Percentiles rank a stretch among this genome's conserved stretches.
Conservation (phyloP, 768 basidiomycete genomes). For the Rhodotorula graminis region DNA sequence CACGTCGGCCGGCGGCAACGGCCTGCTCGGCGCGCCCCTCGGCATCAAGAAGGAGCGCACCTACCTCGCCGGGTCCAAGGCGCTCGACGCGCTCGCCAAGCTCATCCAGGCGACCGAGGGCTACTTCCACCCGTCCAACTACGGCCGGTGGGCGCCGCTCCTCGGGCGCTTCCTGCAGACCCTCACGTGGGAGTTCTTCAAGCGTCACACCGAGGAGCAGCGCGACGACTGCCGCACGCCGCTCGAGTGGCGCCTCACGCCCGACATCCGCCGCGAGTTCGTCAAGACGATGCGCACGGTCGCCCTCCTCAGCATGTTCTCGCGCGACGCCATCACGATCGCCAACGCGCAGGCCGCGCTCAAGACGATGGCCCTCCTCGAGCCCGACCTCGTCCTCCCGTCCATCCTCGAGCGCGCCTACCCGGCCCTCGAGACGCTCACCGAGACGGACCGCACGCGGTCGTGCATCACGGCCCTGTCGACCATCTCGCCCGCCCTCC, state of each 20-base stretch:
- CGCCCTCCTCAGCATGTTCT: conserved; percentile 82
- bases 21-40: conserved; percentile 19
- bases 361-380: conserved; percentile 70
- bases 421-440: conserved; percentile 80
- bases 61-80: conserved; percentile 70
- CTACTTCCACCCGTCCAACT: conserved; percentile 86
- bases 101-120: conserved; percentile 80
- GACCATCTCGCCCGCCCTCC: conserved; percentile 71
- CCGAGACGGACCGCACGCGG: conserved; percentile 80
- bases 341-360: conserved; percentile 71
- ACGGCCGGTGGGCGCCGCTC: conserved; percentile 65
- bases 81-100: conserved; percentile 76
- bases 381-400: conserved; percentile 77
- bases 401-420: conserved; percentile 76
- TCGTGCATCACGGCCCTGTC: conserved; percentile 80
- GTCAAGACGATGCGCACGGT: conserved; percentile 77
- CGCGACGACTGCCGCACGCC: conserved; percentile 76
- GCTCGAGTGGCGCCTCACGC: conserved; percentile 68
- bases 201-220: conserved; percentile 67
- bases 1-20: neutral
- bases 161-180: conserved; percentile 68
- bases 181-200: conserved; percentile 66
- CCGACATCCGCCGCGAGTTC: conserved; percentile 72
- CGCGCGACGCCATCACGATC: conserved; percentile 66
- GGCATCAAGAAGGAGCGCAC: conserved; percentile 37